Percentiles rank a stretch among this genome's conserved stretches.
phyloP scores from a whole-genome alignment of 2,329 filamentous ascomycete genomes.

The Leptodontidium sp. region DNA sequence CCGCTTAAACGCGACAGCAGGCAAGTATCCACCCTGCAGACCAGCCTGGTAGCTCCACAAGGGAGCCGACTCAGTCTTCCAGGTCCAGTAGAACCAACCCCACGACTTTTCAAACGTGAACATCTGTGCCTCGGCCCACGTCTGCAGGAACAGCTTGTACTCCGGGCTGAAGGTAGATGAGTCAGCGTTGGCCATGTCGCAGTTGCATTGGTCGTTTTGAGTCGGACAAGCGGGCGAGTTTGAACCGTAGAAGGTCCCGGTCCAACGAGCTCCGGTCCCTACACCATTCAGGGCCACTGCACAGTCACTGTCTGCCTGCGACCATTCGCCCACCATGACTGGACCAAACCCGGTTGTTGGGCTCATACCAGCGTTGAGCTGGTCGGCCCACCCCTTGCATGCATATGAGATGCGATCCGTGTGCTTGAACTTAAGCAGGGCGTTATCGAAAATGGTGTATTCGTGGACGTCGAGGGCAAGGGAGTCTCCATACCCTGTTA shows the following conservation, averaged over 20 bases:
- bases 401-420: constrained; percentile 85
- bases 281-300: constrained; percentile 88
- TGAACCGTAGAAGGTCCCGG: constrained; percentile 74
- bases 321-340: constrained; percentile 96
- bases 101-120: constrained; percentile 88
- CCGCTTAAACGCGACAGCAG: constrained; percentile 73
- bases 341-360: constrained; percentile 81
- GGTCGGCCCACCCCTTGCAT: constrained; percentile 73
- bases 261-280: constrained; percentile 87
- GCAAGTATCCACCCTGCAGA: constrained; percentile 79
- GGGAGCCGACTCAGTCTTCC: constrained; percentile 84
- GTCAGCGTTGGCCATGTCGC: constrained; percentile 78
- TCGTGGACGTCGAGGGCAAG: constrained; percentile 94
- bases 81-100: constrained; percentile 99
- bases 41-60: constrained; percentile 95
- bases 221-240: constrained; percentile 78
- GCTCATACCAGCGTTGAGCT: constrained; percentile 18
- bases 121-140: constrained; percentile 97
- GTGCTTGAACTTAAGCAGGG: constrained; percentile 83
- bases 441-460: constrained; percentile 96
- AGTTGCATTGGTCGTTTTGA: constrained; percentile 71
- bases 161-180: constrained; percentile 70
- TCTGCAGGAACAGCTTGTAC: constrained; percentile 86
- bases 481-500: constrained; percentile 70
- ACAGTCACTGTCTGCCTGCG: constrained; percentile 96